phyloP scores from a whole-genome alignment of 2,329 filamentous ascomycete species.

The Hypomyces perniciosus region DNA sequence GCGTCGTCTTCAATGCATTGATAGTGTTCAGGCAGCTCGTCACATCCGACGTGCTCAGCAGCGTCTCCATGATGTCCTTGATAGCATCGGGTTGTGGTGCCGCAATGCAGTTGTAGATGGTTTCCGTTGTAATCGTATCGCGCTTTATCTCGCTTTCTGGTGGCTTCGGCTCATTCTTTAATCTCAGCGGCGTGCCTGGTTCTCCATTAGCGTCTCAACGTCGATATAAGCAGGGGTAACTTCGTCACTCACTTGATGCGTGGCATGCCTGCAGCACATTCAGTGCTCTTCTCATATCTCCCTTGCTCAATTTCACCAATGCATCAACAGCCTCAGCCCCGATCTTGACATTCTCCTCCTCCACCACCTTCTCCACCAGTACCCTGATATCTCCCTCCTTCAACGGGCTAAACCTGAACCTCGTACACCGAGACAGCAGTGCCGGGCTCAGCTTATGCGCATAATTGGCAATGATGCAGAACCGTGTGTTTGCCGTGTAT shows the following conservation, averaged over 20 bases:
- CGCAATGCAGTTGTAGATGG: conserved; percentile 96
- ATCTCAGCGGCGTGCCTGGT: conserved; percentile 60
- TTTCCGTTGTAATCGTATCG: conserved; percentile 79
- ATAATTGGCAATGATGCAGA: conserved; percentile 98
- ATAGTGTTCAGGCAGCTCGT: conserved; percentile 84
- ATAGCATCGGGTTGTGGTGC: conserved; percentile 90
- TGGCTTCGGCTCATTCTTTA: conserved; percentile 53
- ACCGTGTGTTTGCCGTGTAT: conserved; percentile 95
- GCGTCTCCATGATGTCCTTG: conserved; percentile 72
- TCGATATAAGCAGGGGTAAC: conserved; percentile 38
- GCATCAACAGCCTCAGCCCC: conserved; percentile 73
- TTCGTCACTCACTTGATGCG: conserved; percentile 65
- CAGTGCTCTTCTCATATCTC: conserved; percentile 90
- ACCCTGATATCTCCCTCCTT: conserved; percentile 81
- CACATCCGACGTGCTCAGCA: conserved; percentile 80
- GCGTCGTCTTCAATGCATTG: conserved; percentile 76
- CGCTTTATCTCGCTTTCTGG: conserved; percentile 61
- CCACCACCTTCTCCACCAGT: conserved; percentile 83
- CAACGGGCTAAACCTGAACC: conserved; percentile 90
- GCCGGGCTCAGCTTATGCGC: conserved; percentile 96
- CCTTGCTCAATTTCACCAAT: conserved; percentile 80
- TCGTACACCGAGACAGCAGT: conserved; percentile 83
- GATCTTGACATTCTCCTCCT: conserved; percentile 81
- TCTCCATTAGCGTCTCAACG: conserved; percentile 6
- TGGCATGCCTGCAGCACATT: conserved; percentile 97